Evolutionary conservation across 345 rosid species (phyloP), one percentile per base, ranked within the genome.

Genomic region (Cardamine occulta): DNA sequence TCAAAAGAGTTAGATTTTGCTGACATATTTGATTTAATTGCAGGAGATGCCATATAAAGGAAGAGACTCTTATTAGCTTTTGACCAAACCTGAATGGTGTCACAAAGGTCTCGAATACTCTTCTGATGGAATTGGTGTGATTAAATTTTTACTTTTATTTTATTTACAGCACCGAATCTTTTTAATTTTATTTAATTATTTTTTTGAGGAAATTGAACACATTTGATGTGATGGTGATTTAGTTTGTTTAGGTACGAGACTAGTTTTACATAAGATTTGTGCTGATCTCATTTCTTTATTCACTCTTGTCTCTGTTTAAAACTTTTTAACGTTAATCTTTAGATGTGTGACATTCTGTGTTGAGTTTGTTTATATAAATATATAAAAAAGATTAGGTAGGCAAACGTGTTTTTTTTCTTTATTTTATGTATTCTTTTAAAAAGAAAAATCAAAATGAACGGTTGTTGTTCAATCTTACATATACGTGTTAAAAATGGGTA

Each of bases 21-120:
- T 75, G 61, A 66, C 58, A 23, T 60, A 0, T 60, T 39, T 60
- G 4, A 4, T 39, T 18, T 28, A 9, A 1, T 51, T 54, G 75
- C 80, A 77, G 80, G 80, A 77, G 59, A 70, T 77, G 71, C 72
- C 71, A 63, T 77, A 63, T 37, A 63, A 77, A 77, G 80, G 80
- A 70, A 55, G 80, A 48, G 80, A 77, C 72, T 75, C 63, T 62
- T 76, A 76, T 21, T 76, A 76, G 70, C 70, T 62, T 75, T 29
- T 68, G 74, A 52, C 63, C 63, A 68, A 71, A 52, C 63, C 39
- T 64, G 66, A 14, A 66, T 66, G 73, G 64, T 66, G 66, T 49
- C 52, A 21, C 52, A 67, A 74, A 26, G 40, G 11, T 18, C 45
- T 68, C 49, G 35, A 40, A 49, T 67, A 49, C 7, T 74, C 61